Base-by-base conservation (phyloP, 768 basidiomycete genomes). In the Xerocomus spinulosus region DNA sequence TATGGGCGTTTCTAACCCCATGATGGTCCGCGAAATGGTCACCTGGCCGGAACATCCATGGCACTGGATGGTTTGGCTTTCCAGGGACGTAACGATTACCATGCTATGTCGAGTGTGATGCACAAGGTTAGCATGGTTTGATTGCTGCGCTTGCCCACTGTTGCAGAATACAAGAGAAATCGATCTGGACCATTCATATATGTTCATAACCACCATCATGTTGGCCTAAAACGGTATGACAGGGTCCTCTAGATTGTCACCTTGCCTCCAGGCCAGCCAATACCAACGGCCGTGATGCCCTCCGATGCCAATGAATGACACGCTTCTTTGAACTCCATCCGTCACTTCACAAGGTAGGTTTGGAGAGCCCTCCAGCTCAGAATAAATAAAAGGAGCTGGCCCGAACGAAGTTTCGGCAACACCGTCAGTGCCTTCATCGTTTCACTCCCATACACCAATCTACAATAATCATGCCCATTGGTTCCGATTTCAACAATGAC, bases 1-100 rank as follows among this genome's bases (percentile, higher is more conserved):
- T 38, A 18, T 30, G 14, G 29, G 32, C n/a, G 32, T 26, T 20
- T 24, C 45, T 42, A 20, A 26, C 42, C 9, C 29, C 33, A 20
- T 18, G 17, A 46, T 38, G 17, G 37, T n/a, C 42, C 15, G 24
- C 21, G 14, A 7, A 26, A 44, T n/a, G 24, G 32, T 32, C 24
- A 45, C 21, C 42, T 49, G 46, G 45, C 34, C 45, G 6, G 20
- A 36, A 46, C 44, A 39, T 32, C 39, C 51, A 42, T 34, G 26
- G 24, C 61, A 61, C 60, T 63, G 60, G 55, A 60, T 61, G 60
- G 60, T 63, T 41, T 40, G 47, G 35, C 41, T 47, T 44, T 40
- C 33, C 46, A 50, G 30, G 41, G 29, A 42, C 48, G 34, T 47
- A 35, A 51, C 37, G 24, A 26, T 44, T 17, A 26, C 20, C 14